Evolutionary conservation across 2,329 filamentous ascomycete genomes (phyloP).

Genomic region (Pyrenochaeta sp.): DNA sequence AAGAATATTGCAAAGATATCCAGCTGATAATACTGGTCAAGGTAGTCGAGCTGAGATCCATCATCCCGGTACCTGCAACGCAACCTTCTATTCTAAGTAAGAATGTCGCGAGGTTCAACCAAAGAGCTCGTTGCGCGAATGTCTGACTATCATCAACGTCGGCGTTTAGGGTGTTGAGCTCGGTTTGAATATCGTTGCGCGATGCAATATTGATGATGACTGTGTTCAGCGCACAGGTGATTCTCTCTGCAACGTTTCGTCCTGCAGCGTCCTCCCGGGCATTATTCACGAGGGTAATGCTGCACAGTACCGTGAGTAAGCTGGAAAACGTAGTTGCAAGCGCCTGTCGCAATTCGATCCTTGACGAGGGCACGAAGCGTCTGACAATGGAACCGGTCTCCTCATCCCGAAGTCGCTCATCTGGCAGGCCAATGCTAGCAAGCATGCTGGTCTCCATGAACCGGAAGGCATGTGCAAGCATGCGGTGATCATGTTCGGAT

Average conservation of each 20-base stretch:
- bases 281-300: conserved; percentile 38
- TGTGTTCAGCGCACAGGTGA: conserved; percentile 34
- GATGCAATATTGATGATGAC: conserved; percentile 32
- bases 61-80: background rate
- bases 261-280: conserved; percentile 24
- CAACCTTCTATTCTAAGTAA: conserved; percentile 30
- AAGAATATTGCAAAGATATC: conserved; percentile 32
- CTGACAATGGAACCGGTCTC: conserved; percentile 23
- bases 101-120: conserved; percentile 33
- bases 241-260: conserved; percentile 17
- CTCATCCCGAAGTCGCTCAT: conserved; percentile 29
- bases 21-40: conserved; percentile 27
- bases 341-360: conserved; percentile 39
- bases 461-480: conserved; percentile 30
- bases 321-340: conserved; percentile 46
- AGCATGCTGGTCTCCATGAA: conserved; percentile 41
- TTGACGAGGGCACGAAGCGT: conserved; percentile 31
- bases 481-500: conserved; percentile 36
- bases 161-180: conserved; percentile 31
- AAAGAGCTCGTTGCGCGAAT: conserved; percentile 40
- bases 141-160: conserved; percentile 34
- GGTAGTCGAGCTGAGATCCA: conserved; percentile 14
- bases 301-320: conserved; percentile 42
- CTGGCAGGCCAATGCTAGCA: conserved; percentile 37
- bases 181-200: conserved; percentile 29